A percentile compares a stretch with the other conserved stretches of the same genome.
Evolutionary conservation across 202 grass and related monocot genomes (phyloP).

Genomic region (Musa balbisiana): DNA sequence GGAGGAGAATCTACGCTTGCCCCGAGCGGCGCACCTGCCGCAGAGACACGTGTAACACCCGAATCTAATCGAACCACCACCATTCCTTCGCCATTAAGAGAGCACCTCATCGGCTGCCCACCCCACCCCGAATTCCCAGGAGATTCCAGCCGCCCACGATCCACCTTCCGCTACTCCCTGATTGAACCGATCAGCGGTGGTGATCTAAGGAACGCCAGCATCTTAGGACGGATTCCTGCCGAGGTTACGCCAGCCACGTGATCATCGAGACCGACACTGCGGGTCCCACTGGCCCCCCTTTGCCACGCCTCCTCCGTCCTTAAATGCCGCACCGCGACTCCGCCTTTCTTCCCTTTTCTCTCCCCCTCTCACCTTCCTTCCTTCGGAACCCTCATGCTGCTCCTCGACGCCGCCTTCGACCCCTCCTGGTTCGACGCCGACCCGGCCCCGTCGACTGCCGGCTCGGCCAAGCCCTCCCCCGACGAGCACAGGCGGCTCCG

Average conservation of each 20-base stretch:
- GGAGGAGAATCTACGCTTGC: neutral
- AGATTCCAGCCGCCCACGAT: neutral
- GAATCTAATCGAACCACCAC: neutral
- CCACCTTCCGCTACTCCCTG: neutral
- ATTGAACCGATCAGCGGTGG: no score
- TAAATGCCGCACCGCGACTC: conserved; percentile 7
- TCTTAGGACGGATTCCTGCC: no score
- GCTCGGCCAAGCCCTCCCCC: neutral
- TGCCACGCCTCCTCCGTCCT: neutral
- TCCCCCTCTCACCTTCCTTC: no score
- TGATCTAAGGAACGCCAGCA: no score
- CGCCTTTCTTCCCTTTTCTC: conserved; percentile 14
- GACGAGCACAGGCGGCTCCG: conserved; percentile 8
- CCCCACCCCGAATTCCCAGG: neutral
- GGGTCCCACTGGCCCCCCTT: no score
- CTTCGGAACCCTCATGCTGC: neutral
- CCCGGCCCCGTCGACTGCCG: neutral
- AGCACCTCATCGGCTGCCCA: neutral
- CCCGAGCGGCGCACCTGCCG: neutral
- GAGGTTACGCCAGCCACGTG: no score
- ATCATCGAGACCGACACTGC: no score
- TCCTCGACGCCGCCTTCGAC: neutral
- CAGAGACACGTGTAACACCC: neutral
- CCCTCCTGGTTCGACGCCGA: neutral
- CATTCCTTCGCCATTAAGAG: neutral